phyloP scores from a whole-genome alignment of 1,139 yeast genomes.

The Yamadazyma oceani region DNA sequence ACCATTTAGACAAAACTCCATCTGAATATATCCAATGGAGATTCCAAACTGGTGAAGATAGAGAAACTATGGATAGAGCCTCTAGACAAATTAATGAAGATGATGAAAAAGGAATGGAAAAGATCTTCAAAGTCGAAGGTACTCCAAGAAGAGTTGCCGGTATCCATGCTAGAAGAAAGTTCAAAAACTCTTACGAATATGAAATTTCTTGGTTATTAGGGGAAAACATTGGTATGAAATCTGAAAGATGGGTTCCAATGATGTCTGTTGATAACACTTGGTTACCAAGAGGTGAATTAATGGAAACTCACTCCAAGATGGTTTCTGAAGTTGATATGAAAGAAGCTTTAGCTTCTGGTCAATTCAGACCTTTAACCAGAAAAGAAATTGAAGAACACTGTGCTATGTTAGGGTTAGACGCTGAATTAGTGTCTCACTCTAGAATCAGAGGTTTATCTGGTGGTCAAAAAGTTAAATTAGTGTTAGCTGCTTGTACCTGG shows the following conservation, averaged over 20 bases:
- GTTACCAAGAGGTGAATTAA: conserved; percentile 99
- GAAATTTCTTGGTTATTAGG: conserved; percentile 97
- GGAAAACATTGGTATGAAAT: conserved; percentile 98
- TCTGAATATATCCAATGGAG: conserved; percentile 99
- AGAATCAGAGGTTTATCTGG: conserved; percentile 99
- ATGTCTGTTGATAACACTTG: conserved; percentile 99
- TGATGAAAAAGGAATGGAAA: conserved; percentile 98
- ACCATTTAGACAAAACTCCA: conserved; percentile 98
- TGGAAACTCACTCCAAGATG: conserved; percentile 97
- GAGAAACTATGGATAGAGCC: conserved; percentile 99
- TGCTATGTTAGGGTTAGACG: conserved; percentile 96
- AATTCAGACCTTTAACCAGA: conserved; percentile 99
- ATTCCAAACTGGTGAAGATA: conserved; percentile 99
- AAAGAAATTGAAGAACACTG: conserved; percentile 99
- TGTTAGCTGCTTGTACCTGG: conserved; percentile 99
- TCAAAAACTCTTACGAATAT: conserved; percentile 99
- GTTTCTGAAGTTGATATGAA: conserved; percentile 99
- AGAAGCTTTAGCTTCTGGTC: conserved; percentile 99
- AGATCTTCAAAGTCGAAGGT: conserved; percentile 98
- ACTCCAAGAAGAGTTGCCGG: conserved; percentile 96
- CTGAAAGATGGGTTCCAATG: conserved; percentile 99
- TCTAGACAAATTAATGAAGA: conserved; percentile 96
- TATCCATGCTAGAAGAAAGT: conserved; percentile 97
- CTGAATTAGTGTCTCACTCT: conserved; percentile 99
- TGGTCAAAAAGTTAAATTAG: conserved; percentile 99